A percentile compares a stretch with the other conserved stretches of the same genome.
phyloP scores from a whole-genome alignment of 768 basidiomycete species.

The Astraeus odoratus region DNA sequence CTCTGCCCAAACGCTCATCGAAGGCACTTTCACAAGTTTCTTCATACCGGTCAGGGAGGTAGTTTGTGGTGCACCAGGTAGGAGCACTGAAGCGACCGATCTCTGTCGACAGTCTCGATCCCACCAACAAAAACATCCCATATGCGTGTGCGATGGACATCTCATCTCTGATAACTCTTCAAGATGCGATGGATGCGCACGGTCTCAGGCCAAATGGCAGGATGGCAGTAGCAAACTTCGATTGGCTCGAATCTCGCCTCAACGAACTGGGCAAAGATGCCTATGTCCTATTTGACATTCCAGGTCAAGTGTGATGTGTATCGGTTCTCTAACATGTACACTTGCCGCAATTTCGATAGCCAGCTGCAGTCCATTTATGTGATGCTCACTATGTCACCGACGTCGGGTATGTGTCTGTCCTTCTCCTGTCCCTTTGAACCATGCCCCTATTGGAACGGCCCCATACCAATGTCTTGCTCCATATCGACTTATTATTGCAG shows the following conservation, averaged over 20 bases:
- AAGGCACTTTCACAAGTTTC: too few relatives aligned
- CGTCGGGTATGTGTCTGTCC: slow-evolving; percentile 86
- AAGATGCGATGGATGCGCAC: slow-evolving; percentile 79
- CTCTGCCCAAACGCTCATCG: too few relatives aligned
- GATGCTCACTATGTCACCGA: slow-evolving; percentile 98
- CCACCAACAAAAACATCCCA: slow-evolving; percentile 82
- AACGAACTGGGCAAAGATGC: slow-evolving; percentile 61
- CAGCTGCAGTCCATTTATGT: slow-evolving; percentile 91
- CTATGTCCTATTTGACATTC: slow-evolving; percentile 92
- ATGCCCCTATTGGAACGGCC: slow-evolving; percentile 99
- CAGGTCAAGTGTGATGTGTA: slow-evolving; percentile 70
- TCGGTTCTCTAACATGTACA: neutral
- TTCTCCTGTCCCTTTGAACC: slow-evolving; percentile 85
- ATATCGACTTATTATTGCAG: slow-evolving; percentile 83
- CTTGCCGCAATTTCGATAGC: slow-evolving; percentile 34
- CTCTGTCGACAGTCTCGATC: slow-evolving; percentile 91
- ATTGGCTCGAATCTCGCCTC: slow-evolving; percentile 73
- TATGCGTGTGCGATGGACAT: slow-evolving; percentile 91
- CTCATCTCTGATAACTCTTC: slow-evolving; percentile 75
- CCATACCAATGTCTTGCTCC: slow-evolving; percentile 94
- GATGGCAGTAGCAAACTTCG: slow-evolving; percentile 91
- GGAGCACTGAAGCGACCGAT: slow-evolving; percentile 79
- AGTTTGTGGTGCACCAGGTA: slow-evolving; percentile 80
- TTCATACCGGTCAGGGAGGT: slow-evolving; percentile 86
- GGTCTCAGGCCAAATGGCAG: slow-evolving; percentile 92